Evolutionary conservation across 169 alveolate species (phyloP).

Genomic region (Amoebophrya sp.): DNA sequence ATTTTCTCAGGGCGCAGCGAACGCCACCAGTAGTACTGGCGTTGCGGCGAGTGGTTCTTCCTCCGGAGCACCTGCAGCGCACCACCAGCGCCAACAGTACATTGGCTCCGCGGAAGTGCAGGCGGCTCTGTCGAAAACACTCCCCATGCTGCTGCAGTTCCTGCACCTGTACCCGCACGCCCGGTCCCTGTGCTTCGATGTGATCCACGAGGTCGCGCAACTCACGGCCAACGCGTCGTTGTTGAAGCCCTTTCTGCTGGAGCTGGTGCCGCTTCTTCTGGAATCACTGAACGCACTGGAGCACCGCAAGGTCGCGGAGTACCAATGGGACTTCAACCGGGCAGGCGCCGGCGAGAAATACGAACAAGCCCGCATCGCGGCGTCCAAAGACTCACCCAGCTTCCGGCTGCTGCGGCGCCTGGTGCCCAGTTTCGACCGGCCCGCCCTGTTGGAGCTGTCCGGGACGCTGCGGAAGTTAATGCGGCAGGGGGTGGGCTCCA

Average conservation of each 20-base stretch:
- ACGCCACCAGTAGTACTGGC: no score
- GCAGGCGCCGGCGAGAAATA: constrained; percentile 17
- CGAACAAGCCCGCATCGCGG: not conserved
- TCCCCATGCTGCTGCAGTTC: not conserved
- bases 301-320: constrained; percentile 17
- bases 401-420: not conserved
- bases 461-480: not conserved
- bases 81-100: not conserved
- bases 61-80: no score
- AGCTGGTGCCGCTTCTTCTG: not conserved
- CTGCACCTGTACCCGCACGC: constrained; percentile 17
- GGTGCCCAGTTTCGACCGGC: not conserved
- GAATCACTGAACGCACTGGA: not conserved
- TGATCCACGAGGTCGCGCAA: not conserved
- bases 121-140: not conserved
- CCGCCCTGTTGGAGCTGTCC: not conserved
- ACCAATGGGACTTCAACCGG: constrained; percentile 20
- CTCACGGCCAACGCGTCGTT: not conserved
- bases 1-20: no score
- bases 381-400: not conserved
- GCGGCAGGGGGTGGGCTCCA: constrained; percentile 17
- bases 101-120: not conserved
- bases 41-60: not conserved
- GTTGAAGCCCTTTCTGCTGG: not conserved
- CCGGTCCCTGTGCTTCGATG: not conserved